Evolutionary conservation across 2,329 filamentous ascomycete species (phyloP), one percentile per base, ranked within the genome.

Genomic region (Hypoxylon sp.): DNA sequence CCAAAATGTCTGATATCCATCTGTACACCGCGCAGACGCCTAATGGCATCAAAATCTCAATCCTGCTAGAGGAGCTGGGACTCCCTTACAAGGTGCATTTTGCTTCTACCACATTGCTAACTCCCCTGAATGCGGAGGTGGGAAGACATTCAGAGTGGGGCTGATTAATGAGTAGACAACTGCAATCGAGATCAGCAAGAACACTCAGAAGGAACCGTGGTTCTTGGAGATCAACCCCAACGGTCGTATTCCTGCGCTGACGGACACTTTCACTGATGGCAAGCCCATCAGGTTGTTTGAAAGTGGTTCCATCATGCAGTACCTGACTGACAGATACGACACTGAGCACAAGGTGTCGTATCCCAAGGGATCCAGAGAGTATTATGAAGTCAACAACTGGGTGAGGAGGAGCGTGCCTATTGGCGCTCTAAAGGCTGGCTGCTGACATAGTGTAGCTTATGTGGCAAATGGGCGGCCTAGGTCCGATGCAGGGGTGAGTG

Each of bases 171-270:
- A 5, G 3, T 48, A 83, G 82, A 76, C 80, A 44, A 85, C 90
- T 54, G 83, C 85, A 44, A 89, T 96, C 73, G 85, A 91, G n/a
- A 85, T 96, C 63, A 81, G 78, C 67, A 91, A 91, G 68, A 91
- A 93, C 76, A 85, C 82, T n/a, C 93, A 96, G 73, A 96, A 96
- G 76, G 81, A 95, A 78, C 87, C 87, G 14, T 96, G 92, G 93
- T 97, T 95, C 80, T 85, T 96, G 26, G 89, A 89, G 54, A 96
- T 97, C 80, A 97, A 97, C 80, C 93, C 93, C 68, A 97, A 97
- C 77, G 93, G 93, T 69, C 91, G 93, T 70, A 97, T 97, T 72
- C 94, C 93, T 3, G 93, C 93, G 61, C 74, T 97, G 52, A 96
- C 92, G 6, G 93, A 97, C 79, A 91, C 84, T 5, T 90, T 92